These are phyloP conservation scores for Alternaria brassicicola DNA, from an alignment of 2,329 filamentous ascomycete genomes.

Conservation along the genomic window DNA sequence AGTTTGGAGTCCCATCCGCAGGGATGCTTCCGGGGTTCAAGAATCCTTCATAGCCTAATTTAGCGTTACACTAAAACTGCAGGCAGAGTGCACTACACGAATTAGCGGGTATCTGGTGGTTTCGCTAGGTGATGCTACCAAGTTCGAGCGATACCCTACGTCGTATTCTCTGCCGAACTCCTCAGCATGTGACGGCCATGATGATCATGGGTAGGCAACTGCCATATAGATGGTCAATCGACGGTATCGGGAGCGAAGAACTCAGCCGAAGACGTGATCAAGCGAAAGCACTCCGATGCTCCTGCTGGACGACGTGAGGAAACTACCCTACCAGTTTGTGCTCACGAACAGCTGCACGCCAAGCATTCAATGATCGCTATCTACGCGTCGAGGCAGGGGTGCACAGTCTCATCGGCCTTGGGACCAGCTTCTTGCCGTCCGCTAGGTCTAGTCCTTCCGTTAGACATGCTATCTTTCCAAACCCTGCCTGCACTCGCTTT, in stretches of 20 bases:
- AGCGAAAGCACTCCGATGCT: background rate
- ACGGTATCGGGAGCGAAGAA: background rate
- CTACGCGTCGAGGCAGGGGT: background rate
- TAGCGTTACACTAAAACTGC: background rate
- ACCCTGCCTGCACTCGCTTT: background rate
- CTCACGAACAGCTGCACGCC: background rate
- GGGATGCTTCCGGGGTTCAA: background rate
- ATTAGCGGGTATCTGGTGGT: background rate
- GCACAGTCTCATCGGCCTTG: background rate
- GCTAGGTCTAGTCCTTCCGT: slow-evolving; percentile 6
- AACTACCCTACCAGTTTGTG: background rate
- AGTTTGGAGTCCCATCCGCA: background rate
- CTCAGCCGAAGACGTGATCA: no score
- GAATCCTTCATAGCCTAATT: background rate
- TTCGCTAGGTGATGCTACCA: background rate
- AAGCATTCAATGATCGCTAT: background rate
- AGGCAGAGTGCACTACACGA: background rate
- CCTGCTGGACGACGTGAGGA: background rate
- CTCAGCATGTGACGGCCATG: background rate
- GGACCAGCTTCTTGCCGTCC: background rate
- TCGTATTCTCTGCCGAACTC: background rate
- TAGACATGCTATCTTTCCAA: background rate
- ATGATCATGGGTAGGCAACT: background rate
- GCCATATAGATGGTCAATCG: background rate
- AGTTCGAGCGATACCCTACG: background rate